Percentiles rank a stretch among this genome's conserved stretches.
Conservation (phyloP, 805 yeast genomes). For the Ogataea polymorpha region DNA sequence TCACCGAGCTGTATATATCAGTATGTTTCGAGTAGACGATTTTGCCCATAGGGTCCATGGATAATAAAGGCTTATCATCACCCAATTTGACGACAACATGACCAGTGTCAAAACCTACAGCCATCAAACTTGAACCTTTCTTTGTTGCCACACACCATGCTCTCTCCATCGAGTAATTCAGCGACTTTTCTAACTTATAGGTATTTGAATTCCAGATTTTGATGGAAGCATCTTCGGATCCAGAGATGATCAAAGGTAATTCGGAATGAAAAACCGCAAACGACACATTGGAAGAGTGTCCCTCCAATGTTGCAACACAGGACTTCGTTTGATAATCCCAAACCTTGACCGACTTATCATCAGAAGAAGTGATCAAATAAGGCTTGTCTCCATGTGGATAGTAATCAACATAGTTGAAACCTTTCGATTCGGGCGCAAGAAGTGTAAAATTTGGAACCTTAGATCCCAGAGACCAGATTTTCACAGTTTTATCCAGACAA, state of each 20-base stretch:
- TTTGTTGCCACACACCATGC: conserved; percentile 91
- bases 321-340: conserved; percentile 99
- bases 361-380: conserved; percentile 85
- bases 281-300: conserved; percentile 91
- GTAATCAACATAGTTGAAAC: conserved; percentile 94
- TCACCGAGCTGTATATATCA: conserved; percentile 80
- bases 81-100: conserved; percentile 86
- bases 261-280: conserved; percentile 99
- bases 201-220: conserved; percentile 95
- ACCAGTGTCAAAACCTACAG: conserved; percentile 95
- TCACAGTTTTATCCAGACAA: conserved; percentile 92
- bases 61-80: conserved; percentile 87
- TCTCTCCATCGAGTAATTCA: conserved; percentile 89
- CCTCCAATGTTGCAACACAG: conserved; percentile 90
- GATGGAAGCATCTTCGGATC: conserved; percentile 93
- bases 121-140: conserved; percentile 72
- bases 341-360: conserved; percentile 81
- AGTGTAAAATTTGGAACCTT: conserved; percentile 86
- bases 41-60: conserved; percentile 92
- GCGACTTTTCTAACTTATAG: conserved; percentile 86
- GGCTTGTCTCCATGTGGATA: conserved; percentile 98
- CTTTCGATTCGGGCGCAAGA: conserved; percentile 86
- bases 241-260: conserved; percentile 88
- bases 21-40: conserved; percentile 87
- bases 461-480: conserved; percentile 93